Evolutionary conservation across 202 grass and related monocot genomes (phyloP).

Genomic region (Eragrostis tef): DNA sequence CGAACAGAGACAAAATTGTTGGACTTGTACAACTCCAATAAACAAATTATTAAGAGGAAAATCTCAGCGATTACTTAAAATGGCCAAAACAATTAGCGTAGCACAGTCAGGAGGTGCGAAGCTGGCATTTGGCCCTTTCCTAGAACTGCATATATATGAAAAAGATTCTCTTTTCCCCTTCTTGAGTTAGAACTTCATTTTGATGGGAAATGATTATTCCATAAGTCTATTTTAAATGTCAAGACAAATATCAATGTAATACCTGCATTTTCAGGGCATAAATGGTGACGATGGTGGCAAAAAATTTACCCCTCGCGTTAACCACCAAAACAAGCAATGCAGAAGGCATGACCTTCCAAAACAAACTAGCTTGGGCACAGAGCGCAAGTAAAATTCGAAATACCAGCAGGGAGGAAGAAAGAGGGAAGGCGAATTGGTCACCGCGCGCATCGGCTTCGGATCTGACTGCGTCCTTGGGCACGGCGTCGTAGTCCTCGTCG

Average conservation of each 20-base stretch:
- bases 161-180: neutral
- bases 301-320: too few species aligned
- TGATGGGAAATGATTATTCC: neutral
- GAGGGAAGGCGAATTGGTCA: neutral
- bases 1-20: neutral
- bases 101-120: neutral
- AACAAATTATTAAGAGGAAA: neutral
- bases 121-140: neutral
- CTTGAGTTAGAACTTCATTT: neutral
- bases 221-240: neutral
- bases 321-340: slow-evolving; percentile 37
- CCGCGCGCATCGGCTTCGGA: slow-evolving; percentile 58
- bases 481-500: slow-evolving; percentile 44
- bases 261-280: neutral
- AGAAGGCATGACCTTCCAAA: neutral
- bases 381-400: neutral
- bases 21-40: neutral
- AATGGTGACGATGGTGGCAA: neutral
- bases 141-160: neutral
- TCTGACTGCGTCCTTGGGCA: slow-evolving; percentile 67
- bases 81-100: neutral
- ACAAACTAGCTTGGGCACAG: neutral
- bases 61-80: neutral
- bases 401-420: neutral
- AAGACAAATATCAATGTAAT: too few species aligned